Conservation (phyloP, 2,329 filamentous ascomycete genomes). For the Cercospora zeae-maydis region DNA sequence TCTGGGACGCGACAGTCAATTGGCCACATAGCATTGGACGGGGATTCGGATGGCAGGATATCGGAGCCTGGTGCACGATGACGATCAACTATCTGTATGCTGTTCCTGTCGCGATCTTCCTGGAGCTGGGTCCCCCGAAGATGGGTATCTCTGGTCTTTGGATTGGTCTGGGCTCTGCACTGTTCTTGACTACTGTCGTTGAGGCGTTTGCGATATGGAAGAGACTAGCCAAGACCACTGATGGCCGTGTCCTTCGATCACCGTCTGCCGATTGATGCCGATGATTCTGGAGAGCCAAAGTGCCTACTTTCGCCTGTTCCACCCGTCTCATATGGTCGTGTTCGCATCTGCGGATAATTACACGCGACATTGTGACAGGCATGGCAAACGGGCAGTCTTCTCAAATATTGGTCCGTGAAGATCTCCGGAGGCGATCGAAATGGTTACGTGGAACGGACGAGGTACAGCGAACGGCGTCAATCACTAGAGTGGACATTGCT, state of each 20-base stretch:
- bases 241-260: neutral
- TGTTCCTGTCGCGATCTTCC: conserved; percentile 36
- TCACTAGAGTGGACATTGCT: too few species aligned
- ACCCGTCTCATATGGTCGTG: neutral
- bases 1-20: conserved; percentile 39
- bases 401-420: too few species aligned
- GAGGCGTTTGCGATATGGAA: conserved; percentile 14
- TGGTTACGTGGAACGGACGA: too few species aligned
- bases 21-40: conserved; percentile 39
- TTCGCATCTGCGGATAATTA: too few species aligned
- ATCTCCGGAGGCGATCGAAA: too few species aligned
- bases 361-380: too few species aligned
- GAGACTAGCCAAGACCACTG: conserved; percentile 10
- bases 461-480: too few species aligned
- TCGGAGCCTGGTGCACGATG: conserved; percentile 39
- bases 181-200: conserved; percentile 2
- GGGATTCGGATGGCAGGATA: conserved; percentile 39
- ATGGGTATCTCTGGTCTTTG: conserved; percentile 39
- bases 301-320: neutral
- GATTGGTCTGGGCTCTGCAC: conserved; percentile 33
- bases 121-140: conserved; percentile 38
- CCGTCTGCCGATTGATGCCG: neutral
- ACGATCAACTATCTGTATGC: conserved; percentile 40
- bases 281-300: neutral
- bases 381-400: too few species aligned